phyloP scores from a whole-genome alignment of 202 grass and related monocot genomes.

The Panicum hallii region DNA sequence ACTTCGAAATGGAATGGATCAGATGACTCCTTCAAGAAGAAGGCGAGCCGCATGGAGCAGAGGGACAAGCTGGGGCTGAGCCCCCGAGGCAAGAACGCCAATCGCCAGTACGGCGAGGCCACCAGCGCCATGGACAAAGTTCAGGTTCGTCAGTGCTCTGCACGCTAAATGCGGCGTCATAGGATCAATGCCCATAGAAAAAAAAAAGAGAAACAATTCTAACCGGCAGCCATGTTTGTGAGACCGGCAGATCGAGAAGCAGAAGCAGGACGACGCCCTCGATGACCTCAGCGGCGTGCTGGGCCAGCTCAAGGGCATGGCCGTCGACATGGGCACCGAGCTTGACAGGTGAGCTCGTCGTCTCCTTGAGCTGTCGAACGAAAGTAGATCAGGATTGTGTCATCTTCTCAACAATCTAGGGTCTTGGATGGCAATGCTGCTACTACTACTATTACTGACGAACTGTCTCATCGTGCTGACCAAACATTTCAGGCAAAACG shows the following conservation, averaged over 20 bases:
- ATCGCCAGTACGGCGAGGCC: conserved; percentile 56
- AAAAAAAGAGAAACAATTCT: neutral
- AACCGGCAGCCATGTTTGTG: neutral
- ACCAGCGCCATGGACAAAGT: conserved; percentile 73
- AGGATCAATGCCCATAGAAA: neutral
- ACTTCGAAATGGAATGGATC: neutral
- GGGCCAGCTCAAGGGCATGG: conserved; percentile 93
- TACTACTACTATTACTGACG: neutral
- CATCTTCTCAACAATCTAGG: neutral
- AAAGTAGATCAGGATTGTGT: neutral
- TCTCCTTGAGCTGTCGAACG: neutral
- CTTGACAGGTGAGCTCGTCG: conserved; percentile 68
- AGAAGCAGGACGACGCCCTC: conserved; percentile 89
- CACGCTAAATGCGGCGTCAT: neutral
- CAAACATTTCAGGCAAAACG: conserved; percentile 81
- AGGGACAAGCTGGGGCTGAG: conserved; percentile 74
- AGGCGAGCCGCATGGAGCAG: conserved; percentile 58
- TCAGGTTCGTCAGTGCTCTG: conserved; percentile 51
- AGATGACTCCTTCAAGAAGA: conserved; percentile 80
- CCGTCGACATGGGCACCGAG: conserved; percentile 88
- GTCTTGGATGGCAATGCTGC: neutral
- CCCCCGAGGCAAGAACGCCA: conserved; percentile 40
- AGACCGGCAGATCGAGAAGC: conserved; percentile 74
- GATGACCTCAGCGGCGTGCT: conserved; percentile 82
- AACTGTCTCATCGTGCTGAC: neutral